Base-by-base conservation (phyloP, 2,329 filamentous ascomycete species). In the Fusarium virguliforme region DNA sequence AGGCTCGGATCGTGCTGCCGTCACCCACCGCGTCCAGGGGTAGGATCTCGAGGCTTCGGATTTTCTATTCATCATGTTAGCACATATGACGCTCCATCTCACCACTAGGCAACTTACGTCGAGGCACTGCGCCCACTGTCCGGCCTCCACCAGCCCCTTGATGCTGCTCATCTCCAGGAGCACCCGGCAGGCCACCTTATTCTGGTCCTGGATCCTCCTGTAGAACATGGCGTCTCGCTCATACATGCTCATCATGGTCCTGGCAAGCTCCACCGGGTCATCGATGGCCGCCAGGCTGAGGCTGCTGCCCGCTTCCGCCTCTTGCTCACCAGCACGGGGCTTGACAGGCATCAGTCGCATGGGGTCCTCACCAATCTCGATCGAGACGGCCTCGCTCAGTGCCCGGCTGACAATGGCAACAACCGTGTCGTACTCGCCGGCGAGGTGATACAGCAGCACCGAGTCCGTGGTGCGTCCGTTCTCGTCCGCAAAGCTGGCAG, bases 351-450 rank as follows among this genome's bases (percentile, higher is more conserved):
- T 90, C 55, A 97, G 84, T 43, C 91, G 91, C 81, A 95, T 86
- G 18, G 92, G 90, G 64, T 94, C 91, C 74, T 96, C 92, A 59
- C 94, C 94, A 74, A 97, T 88, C 75, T 97, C 94, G 10, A 95
- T 87, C 12, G 94, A 92, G 65, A 98, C 90, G 48, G 94, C 93
- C 80, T 98, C 94, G 62, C 95, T 97, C 37, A 99, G 86, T 4
- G 95, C 92, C 40, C 94, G 92, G 81, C 95, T 97, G 77, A 98
- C 89, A 72, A 98, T 95, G 28, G 89, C 85, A 46, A 98, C 90
- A n/a, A 98, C 97, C 60, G 91, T 94, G 79, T 99, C 94, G 79
- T 97, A 98, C 80, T 99, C 95, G 76, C 94, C 94, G 0, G 96
- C 95, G 46, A 99, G 86, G 80, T 99, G 95, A 80, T 97, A 98